Conservation (phyloP, 352 stramenopile species). For the Albugo candida region DNA sequence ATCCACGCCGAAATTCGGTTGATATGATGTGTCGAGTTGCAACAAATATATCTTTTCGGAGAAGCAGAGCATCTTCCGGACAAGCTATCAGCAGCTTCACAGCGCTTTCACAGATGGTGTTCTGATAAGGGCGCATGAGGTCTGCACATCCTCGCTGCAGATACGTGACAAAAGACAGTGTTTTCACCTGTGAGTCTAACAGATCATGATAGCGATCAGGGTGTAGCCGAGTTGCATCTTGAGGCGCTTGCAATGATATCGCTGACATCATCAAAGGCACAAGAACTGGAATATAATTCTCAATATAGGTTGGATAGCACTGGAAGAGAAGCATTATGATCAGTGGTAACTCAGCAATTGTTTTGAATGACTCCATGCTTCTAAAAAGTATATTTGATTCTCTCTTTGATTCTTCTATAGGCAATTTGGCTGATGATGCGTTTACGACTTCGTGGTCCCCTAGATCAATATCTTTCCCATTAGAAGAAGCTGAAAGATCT, state of each 20-base stretch:
- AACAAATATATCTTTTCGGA: conserved; percentile 93
- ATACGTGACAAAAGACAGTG: conserved; percentile 95
- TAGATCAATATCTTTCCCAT: no score
- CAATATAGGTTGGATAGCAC: conserved; percentile 92
- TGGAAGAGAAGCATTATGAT: conserved; percentile 98
- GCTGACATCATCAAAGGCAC: conserved; percentile 95
- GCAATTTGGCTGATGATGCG: no score
- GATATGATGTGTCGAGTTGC: conserved; percentile 93
- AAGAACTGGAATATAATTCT: conserved; percentile 87
- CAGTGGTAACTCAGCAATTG: conserved; percentile 92
- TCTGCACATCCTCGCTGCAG: conserved; percentile 83
- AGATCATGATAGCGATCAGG: conserved; percentile 75
- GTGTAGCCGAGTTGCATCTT: conserved; percentile 31
- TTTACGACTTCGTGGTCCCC: no score
- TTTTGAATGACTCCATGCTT: conserved; percentile 85
- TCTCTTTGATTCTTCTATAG: no score
- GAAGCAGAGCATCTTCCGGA: conserved; percentile 85
- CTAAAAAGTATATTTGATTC: conserved; percentile 20
- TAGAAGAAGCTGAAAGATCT: no score
- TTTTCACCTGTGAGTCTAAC: conserved; percentile 93
- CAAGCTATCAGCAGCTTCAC: conserved; percentile 90
- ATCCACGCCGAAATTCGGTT: conserved; percentile 92
- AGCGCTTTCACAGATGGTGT: conserved; percentile 85
- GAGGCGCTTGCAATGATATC: conserved; percentile 68
- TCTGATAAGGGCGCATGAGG: conserved; percentile 89